phyloP scores from a whole-genome alignment of 2,329 filamentous ascomycete species.

The Fusarium xylarioides region DNA sequence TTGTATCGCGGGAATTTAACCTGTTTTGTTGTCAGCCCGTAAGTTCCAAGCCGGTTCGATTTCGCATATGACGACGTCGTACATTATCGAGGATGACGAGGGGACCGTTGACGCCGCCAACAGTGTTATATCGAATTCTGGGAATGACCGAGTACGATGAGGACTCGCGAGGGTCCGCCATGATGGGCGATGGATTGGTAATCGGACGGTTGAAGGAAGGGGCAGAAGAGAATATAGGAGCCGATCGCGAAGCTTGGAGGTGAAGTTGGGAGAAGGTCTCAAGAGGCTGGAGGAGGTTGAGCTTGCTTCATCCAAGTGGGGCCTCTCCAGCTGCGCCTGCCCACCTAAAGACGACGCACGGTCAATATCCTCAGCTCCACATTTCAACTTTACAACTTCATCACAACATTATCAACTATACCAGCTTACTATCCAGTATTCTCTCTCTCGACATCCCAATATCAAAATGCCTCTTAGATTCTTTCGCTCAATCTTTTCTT shows the following conservation, averaged over 20 bases:
- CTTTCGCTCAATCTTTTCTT: no score
- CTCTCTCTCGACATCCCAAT: no score
- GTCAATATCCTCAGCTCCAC: constrained; percentile 37
- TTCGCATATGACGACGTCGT: constrained; percentile 6
- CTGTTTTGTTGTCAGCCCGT: constrained; percentile 56
- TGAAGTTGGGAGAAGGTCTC: constrained; percentile 41
- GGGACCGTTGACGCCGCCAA: constrained; percentile 96
- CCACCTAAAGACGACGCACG: constrained; percentile 42
- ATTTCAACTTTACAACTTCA: no score
- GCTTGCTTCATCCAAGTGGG: constrained; percentile 52
- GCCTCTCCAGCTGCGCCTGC: constrained; percentile 41
- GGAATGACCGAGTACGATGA: constrained; percentile 69
- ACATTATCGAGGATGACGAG: constrained; percentile 98
- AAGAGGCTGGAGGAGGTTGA: constrained; percentile 53
- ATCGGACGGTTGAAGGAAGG: constrained; percentile 23
- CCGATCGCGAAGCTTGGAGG: constrained; percentile 34
- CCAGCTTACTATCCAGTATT: no score
- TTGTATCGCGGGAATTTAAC: constrained; percentile 98
- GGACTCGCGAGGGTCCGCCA: constrained; percentile 67
- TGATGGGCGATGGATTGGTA: constrained; percentile 47
- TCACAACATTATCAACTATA: no score
- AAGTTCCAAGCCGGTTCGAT: not conserved
- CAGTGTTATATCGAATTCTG: constrained; percentile 92
- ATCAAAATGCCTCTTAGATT: no score
- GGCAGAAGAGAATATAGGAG: constrained; percentile 25